Base-by-base conservation (phyloP, 1,284 basidiomycete genomes). In the Tylopilus sp. region DNA sequence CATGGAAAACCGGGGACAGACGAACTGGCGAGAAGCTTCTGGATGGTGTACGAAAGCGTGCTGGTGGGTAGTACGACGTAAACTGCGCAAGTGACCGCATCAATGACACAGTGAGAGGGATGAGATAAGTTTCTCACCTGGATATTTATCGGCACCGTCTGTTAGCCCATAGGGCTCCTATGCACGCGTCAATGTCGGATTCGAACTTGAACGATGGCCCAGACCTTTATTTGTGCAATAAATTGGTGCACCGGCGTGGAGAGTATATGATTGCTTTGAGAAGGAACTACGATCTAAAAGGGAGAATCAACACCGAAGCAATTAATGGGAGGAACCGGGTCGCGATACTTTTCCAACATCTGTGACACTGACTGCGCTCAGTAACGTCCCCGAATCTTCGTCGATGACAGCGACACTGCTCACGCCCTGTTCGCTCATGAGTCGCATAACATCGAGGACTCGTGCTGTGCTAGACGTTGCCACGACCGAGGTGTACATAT, bases 361-460 rank as follows among this genome's bases (percentile, higher is more conserved):
- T 8, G 85, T 88, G 3, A 89, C 87, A 59, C 84, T 88, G 28
- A 89, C 79, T 4, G 85, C 84, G 54, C 87, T 86, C 52, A 86
- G 64, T 38, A 90, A 66, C 28, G 67, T 71, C 4, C 82, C 64
- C 4, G 41, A 55, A 28, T 79, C 81, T 46, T 85, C 83, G 42
- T 87, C 82, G 5, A 87, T 62, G 7, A 89, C 82, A 18, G 87
- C 87, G 41, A 89, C 71, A 56, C 83, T 87, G 62, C 87, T 87
- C 31, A 89, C 86, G 18, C 87, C 87, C 60, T 84, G 77, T 54
- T 87, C 84, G 58, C 84, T 87, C 87, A 89, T 89, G 26, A 85
- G 70, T 50, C 72, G 77, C 87, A 89, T 89, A 5, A 86, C 86
- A 63, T 88, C 82, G 29, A 89, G 69, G 16, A 89, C 81, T 18